Base-by-base conservation (phyloP, 345 rosid species). In the Salix brachista region DNA sequence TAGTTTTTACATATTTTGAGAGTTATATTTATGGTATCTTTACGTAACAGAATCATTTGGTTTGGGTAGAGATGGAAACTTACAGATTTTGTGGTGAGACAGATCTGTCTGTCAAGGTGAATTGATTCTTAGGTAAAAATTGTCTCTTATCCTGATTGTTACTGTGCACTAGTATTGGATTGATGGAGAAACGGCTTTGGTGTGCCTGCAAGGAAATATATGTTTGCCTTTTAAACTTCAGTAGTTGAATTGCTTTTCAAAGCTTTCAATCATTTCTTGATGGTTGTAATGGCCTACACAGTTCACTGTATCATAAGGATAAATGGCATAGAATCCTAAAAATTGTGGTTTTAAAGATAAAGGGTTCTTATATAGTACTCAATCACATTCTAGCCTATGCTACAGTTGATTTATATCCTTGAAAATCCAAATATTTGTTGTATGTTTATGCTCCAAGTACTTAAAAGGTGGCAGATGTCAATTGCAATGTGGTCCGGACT, bases 241-340 rank as follows among this genome's bases (percentile, higher is more conserved):
- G 41, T 28, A 30, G 67, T 56, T 76, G 74, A 76, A 39, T 30
- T 58, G 68, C 39, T 56, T 54, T n/a, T 30, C 54, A 54, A 66
- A 75, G 78, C 72, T 75, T 65, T 19, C 28, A 25, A 56, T 66
- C 52, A 19, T 26, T 69, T 69, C 41, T 60, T 10, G 28, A 67
- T 65, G 48, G 64, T 18, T 67, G 37, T 67, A 23, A 48, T n/a
- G 48, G 8, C 67, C 25, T 39, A 1, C 23, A 75, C 23, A 75
- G 36, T n/a, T 67, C 23, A 50, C 62, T 10, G 13, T 67, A 62
- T 19, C 3, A 34, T 39, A n/a, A 19, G 2, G 8, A 66, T n/a
- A 37, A 9, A 25, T 75, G 14, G 7, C 37, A 36, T 6, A 5
- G 11, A 39, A 64, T 74, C 21, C 30, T 6, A 42, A 44, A 34